Evolutionary conservation across 371 early-diverging fungal species (phyloP), one percentile per base, ranked within the genome.

Genomic region (Syncephalastrum monosporum): DNA sequence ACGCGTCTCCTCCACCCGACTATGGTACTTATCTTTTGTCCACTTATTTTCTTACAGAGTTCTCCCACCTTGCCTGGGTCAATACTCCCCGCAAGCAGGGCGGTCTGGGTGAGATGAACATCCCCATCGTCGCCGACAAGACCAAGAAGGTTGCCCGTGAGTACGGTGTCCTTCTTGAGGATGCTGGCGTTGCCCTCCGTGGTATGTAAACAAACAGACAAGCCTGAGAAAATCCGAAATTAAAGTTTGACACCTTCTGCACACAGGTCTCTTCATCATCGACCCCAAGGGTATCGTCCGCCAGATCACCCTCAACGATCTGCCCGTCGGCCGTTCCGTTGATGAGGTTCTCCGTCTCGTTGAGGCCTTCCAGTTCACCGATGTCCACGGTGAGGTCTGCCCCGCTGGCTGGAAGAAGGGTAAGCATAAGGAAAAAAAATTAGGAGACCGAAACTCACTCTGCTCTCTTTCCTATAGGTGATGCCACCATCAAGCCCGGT

Each of bases 391-490:
- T 56, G 81, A 83, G 41, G 83, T 83, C 12, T 93, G 94, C 87
- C 94, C 95, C 53, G 92, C 87, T 53, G 86, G 87, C 82, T 96
- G 95, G 95, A 72, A 79, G 63, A 86, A 86, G 72, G 95, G 95
- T 56, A 67, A 33, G 38, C 38, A 33, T 33, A 33, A 2, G 12
- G 8, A 10, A 10, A 12, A 12, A 8, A 10, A 33, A 33, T 6
- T 12, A 33, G 2, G 38, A 8, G 10, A 33, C 38, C 7, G 8
- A 33, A 33, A 12, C 38, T 33, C 10, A 33, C 38, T 2, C 10
- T 33, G 7, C 8, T 10, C 0, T 33, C 2, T 33, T 33, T 33
- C 10, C 12, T 33, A 33, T 10, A 33, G 38, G 38, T 33, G 38
- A 62, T 44, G 68, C 68, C 57, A 76, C 85, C 61, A 81, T 83